Conservation (phyloP, 2,329 filamentous ascomycete species). For the Ustulina deusta region DNA sequence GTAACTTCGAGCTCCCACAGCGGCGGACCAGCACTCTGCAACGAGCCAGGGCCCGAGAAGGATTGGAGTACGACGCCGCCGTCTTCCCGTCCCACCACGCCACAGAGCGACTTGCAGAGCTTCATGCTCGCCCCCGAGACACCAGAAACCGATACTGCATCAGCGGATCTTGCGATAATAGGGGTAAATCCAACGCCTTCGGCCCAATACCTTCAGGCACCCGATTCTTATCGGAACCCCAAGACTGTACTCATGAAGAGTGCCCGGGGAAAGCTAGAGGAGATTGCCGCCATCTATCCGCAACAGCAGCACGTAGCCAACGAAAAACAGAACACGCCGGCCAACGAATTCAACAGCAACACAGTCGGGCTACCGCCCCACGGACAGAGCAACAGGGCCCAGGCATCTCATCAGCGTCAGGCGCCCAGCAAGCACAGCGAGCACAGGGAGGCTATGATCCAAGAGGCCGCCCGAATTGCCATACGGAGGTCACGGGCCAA, state of each 20-base stretch:
- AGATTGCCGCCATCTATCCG: not conserved
- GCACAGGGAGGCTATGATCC: constrained; percentile 41
- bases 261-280: not conserved
- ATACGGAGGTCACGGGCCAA: constrained; percentile 44
- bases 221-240: not conserved
- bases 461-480: constrained; percentile 46
- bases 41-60: constrained; percentile 23
- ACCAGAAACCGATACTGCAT: constrained; percentile 47
- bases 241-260: constrained; percentile 1
- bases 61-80: constrained; percentile 32
- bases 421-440: constrained; percentile 34
- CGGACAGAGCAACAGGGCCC: constrained; percentile 7
- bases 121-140: constrained; percentile 42
- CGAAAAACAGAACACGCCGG: not conserved
- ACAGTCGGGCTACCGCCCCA: not conserved
- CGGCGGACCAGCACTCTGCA: constrained; percentile 27
- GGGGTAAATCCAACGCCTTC: not conserved
- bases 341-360: constrained; percentile 5
- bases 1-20: constrained; percentile 28
- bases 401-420: constrained; percentile 24
- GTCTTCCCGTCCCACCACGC: constrained; percentile 46
- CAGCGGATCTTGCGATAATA: constrained; percentile 31
- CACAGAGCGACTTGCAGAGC: constrained; percentile 48
- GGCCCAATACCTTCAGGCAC: not conserved
- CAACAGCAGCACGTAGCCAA: constrained; percentile 3